Evolutionary conservation across 805 yeast genomes (phyloP), one percentile per base, ranked within the genome.

Genomic region (Candida krabiensis): DNA sequence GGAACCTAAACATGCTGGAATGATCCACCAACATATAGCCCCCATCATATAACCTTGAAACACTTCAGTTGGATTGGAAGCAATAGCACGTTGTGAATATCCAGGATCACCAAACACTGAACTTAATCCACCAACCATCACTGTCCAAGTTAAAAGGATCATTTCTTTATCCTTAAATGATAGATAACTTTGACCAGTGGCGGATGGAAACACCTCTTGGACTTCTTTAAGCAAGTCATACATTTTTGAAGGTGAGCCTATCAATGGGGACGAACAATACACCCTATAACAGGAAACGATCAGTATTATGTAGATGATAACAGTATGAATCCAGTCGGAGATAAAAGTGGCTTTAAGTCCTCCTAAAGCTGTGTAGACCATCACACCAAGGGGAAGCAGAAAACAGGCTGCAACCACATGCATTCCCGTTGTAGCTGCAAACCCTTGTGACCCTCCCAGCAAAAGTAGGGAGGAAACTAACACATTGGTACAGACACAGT

Each of bases 321-420:
- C 61, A 9, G 77, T 70, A 49, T 74, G 79, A 28, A 69, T 66
- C 68, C 73, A 73, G 46, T 75, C 80, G 4, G 80, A 69, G 27
- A 75, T 58, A 47, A 75, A 73, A 1, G 81, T 75, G 4, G 79
- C 76, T 41, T 69, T 73, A 30, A 75, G 55, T 4, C 80, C 81
- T 30, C 80, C 80, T 19, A 71, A 57, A 8, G 66, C 60, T 1
- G 79, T 75, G 49, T 75, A 76, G 18, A 70, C 52, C 32, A 68
- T 55, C 15, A 75, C 79, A 31, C 74, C 74, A 17, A 72, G 45
- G 4, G 79, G 78, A 5, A 73, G 47, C 14, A 74, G 47, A 41
- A 71, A 64, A 40, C 66, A 58, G 0, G 75, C 70, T 6, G 79
- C 79, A 28, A 64, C 67, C 12, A 60, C 56, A 44, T 69, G 62